phyloP scores from a whole-genome alignment of 2,329 filamentous ascomycete genomes.

The Xylaria sp. region DNA sequence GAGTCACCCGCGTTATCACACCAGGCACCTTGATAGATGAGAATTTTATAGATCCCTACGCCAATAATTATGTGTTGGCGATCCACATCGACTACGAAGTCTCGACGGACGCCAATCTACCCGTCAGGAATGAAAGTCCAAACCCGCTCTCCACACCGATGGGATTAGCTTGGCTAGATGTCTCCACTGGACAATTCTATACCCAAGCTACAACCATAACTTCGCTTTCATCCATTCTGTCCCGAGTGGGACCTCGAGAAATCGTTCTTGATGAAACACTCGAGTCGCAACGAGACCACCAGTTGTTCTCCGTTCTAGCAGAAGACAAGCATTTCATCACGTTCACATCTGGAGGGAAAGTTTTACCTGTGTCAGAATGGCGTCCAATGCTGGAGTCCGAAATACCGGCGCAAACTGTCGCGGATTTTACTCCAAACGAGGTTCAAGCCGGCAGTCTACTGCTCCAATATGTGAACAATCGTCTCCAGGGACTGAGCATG shows the following conservation, averaged over 20 bases:
- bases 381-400: constrained; percentile 78
- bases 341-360: constrained; percentile 66
- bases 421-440: constrained; percentile 74
- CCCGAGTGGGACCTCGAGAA: constrained; percentile 85
- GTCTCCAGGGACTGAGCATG: constrained; percentile 80
- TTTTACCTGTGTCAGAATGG: constrained; percentile 72
- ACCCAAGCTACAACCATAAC: constrained; percentile 79
- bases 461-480: constrained; percentile 84
- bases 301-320: constrained; percentile 73
- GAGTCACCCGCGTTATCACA: constrained; percentile 87
- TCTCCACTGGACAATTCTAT: constrained; percentile 94
- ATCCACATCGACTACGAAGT: constrained; percentile 65
- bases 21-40: constrained; percentile 97
- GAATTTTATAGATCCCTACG: constrained; percentile 93
- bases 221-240: constrained; percentile 80
- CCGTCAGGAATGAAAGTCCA: constrained; percentile 7
- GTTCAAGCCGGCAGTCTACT: constrained; percentile 80
- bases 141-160: constrained; percentile 45
- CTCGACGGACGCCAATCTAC: constrained; percentile 26
- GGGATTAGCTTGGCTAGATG: constrained; percentile 91
- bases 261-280: constrained; percentile 78
- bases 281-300: constrained; percentile 66
- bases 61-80: constrained; percentile 91
- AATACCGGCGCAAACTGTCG: constrained; percentile 63
- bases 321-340: constrained; percentile 82